A percentile compares a stretch with the other conserved stretches of the same genome.
These are phyloP conservation scores for Oryza australiensis DNA, from an alignment of 176 grass and related monocot species.

Conservation along the genomic window DNA sequence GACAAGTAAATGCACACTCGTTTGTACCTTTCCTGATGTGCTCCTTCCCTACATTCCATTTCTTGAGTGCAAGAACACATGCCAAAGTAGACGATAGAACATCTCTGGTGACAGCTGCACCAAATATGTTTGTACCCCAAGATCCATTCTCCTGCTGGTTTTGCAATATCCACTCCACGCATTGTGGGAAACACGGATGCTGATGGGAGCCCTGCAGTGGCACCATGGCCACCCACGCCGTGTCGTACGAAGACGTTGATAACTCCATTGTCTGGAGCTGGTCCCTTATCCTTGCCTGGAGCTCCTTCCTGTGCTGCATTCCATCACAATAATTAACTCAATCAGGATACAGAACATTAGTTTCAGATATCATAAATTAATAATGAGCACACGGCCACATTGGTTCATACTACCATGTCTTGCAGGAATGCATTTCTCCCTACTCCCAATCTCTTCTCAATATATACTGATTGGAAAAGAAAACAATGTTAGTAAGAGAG, in stretches of 20 bases:
- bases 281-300: constrained; percentile 53
- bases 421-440: not conserved
- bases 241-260: constrained; percentile 60
- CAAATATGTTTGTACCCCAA: constrained; percentile 41
- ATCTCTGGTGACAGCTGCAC: constrained; percentile 43
- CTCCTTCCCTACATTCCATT: constrained; percentile 67
- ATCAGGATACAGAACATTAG: not conserved
- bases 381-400: not conserved
- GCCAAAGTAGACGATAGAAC: constrained; percentile 62
- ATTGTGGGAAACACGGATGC: constrained; percentile 56
- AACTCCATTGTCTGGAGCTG: constrained; percentile 40
- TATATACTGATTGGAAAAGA: not conserved
- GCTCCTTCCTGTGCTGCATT: constrained; percentile 40
- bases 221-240: constrained; percentile 89
- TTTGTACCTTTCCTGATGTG: constrained; percentile 63
- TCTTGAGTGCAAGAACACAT: constrained; percentile 67
- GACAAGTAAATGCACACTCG: not conserved
- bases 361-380: not conserved
- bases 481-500: not conserved
- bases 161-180: constrained; percentile 68
- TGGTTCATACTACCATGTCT: constrained; percentile 9
- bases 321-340: not conserved
- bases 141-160: constrained; percentile 70
- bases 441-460: not conserved
- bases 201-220: constrained; percentile 41